These are phyloP conservation scores for Capronia epimyces DNA, from an alignment of 2,329 filamentous ascomycete species.

Conservation along the genomic window DNA sequence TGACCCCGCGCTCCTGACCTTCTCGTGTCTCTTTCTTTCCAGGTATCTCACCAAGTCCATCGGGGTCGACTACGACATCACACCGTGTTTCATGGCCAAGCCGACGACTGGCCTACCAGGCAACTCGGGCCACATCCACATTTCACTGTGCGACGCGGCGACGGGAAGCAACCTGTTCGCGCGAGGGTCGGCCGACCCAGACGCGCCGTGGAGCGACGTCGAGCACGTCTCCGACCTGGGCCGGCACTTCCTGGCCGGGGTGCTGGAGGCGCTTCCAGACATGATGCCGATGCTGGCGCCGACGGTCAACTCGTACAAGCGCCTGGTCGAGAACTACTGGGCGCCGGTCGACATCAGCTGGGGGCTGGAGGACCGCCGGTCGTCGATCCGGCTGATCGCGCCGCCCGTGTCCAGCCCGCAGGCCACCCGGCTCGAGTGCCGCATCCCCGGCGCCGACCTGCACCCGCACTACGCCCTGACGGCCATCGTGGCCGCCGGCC, in stretches of 20 bases:
- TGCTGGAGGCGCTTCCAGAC: conserved; percentile 80
- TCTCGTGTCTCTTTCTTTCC: not conserved
- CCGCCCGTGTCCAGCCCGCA: conserved; percentile 77
- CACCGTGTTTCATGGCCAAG: conserved; percentile 12
- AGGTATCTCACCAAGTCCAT: conserved; percentile 3
- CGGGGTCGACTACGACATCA: conserved; percentile 3
- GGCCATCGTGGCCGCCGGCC: conserved; percentile 78
- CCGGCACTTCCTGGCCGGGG: conserved; percentile 82
- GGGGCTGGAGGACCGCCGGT: conserved; percentile 89
- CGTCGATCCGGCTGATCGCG: conserved; percentile 80
- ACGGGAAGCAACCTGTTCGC: conserved; percentile 77
- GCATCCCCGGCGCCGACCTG: conserved; percentile 83
- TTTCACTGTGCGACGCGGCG: conserved; percentile 6
- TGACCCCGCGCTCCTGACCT: not conserved
- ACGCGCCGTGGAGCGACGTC: conserved; percentile 67
- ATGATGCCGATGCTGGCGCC: conserved; percentile 93
- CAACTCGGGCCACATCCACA: conserved; percentile 9
- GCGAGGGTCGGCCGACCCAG: conserved; percentile 62
- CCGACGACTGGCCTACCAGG: conserved; percentile 1
- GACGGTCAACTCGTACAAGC: conserved; percentile 94
- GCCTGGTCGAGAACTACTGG: conserved; percentile 97
- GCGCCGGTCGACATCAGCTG: conserved; percentile 93
- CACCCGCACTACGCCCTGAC: conserved; percentile 83
- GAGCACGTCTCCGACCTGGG: conserved; percentile 79
- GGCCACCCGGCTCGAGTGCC: conserved; percentile 84